These are phyloP conservation scores for Leishmania tropica DNA, from an alignment of 208 protist genomes.

Conservation along the genomic window DNA sequence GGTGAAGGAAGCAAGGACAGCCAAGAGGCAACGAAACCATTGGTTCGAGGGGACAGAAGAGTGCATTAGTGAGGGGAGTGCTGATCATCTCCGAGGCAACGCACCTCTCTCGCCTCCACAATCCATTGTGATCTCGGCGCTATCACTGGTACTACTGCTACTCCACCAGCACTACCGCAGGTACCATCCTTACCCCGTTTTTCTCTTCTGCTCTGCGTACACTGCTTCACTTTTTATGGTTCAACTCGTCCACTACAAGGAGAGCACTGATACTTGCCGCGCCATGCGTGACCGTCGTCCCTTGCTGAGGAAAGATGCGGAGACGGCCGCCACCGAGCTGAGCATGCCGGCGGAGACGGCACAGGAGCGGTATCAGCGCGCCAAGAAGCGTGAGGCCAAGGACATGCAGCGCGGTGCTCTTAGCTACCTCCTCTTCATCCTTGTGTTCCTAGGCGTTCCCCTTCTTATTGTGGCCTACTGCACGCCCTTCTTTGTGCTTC, in stretches of 20 bases:
- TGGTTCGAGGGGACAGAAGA: background rate
- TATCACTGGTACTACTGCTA: background rate
- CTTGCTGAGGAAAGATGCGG: conserved; percentile 10
- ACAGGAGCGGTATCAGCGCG: conserved; percentile 25
- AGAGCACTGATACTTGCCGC: background rate
- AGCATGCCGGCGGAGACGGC: conserved; percentile 42
- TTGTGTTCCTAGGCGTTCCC: conserved; percentile 59
- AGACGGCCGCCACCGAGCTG: conserved; percentile 12
- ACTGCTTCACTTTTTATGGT: background rate
- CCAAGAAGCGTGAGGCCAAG: conserved; percentile 23
- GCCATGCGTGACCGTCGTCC: conserved; percentile 35
- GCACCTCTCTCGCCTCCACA: background rate
- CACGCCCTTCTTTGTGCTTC: conserved; percentile 86
- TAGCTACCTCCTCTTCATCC: conserved; percentile 59
- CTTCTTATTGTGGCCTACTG: conserved; percentile 49
- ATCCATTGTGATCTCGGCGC: background rate
- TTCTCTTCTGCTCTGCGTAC: background rate
- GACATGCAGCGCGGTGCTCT: conserved; percentile 39
- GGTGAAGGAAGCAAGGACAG: background rate
- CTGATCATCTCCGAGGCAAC: background rate
- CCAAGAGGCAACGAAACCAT: background rate
- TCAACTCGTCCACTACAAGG: background rate
- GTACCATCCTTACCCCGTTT: background rate
- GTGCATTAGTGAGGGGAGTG: background rate
- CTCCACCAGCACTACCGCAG: background rate